Percentiles rank a stretch among this genome's conserved stretches.
phyloP scores from a whole-genome alignment of 768 basidiomycete species.

The Tulasnella sp. region DNA sequence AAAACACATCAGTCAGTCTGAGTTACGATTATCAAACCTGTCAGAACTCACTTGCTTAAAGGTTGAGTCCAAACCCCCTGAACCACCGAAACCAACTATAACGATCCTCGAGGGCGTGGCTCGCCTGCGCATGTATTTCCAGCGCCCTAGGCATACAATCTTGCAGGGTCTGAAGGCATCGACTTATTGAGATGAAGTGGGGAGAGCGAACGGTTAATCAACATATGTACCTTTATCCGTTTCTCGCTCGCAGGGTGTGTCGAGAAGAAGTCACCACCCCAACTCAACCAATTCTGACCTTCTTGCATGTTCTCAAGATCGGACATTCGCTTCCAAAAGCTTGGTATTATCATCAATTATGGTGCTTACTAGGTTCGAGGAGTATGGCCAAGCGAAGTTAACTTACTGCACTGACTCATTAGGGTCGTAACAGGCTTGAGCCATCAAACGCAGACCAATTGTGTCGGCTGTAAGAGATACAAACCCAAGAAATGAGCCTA shows the following conservation, averaged over 20 bases:
- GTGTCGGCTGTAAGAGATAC: constrained; percentile 51
- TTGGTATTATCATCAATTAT: constrained; percentile 24
- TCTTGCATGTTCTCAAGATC: constrained; percentile 40
- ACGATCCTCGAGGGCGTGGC: no score
- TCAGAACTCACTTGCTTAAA: no score
- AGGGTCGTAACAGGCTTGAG: constrained; percentile 82
- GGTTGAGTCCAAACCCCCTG: no score
- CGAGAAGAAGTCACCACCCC: constrained; percentile 63
- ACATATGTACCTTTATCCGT: constrained; percentile 63
- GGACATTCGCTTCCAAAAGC: constrained; percentile 62
- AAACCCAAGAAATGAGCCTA: not conserved
- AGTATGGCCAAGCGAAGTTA: constrained; percentile 22
- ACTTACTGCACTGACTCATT: constrained; percentile 61
- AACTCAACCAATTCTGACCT: constrained; percentile 15
- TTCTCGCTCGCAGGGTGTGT: constrained; percentile 73
- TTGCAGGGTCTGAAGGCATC: no score
- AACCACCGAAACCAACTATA: no score
- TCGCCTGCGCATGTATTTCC: no score
- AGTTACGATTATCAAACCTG: no score
- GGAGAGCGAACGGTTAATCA: no score
- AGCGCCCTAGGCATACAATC: no score
- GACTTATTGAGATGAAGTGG: no score
- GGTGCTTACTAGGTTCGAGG: not conserved
- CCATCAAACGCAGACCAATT: constrained; percentile 70
- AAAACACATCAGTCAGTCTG: no score